Percentiles rank a stretch among this genome's conserved stretches.
Conservation (phyloP, 129 eudicot species). For the Glebionis coronaria region DNA sequence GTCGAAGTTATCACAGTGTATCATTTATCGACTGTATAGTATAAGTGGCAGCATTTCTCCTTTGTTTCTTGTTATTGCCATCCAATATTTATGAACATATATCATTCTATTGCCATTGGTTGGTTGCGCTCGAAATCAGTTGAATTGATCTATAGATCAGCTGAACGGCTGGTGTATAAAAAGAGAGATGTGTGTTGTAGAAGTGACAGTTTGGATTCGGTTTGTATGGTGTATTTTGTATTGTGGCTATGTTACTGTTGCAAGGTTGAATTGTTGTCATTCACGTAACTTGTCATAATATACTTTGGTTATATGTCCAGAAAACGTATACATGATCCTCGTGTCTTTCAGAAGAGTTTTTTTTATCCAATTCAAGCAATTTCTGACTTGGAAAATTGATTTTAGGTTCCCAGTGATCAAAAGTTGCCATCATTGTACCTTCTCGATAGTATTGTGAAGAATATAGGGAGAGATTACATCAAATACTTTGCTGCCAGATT, state of each 20-base stretch:
- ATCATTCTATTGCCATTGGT: no score
- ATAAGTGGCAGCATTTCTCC: no score
- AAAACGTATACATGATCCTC: conserved; percentile 14
- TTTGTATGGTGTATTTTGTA: neutral
- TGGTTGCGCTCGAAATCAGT: no score
- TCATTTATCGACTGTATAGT: no score
- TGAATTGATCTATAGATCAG: conserved; percentile 11
- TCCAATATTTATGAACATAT: no score
- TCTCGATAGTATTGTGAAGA: conserved; percentile 95
- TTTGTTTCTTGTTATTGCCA: no score
- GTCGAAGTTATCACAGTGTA: neutral
- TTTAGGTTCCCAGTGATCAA: conserved; percentile 93
- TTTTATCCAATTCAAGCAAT: conserved; percentile 16
- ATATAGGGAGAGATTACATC: conserved; percentile 90
- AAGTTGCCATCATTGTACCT: conserved; percentile 94
- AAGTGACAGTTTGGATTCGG: conserved; percentile 2
- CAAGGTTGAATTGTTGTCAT: conserved; percentile 3
- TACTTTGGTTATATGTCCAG: neutral
- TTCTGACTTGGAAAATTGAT: conserved; percentile 34
- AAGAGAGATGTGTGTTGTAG: conserved; percentile 6
- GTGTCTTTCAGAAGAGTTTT: conserved; percentile 13
- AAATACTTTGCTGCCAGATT: conserved; percentile 70
- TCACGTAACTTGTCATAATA: neutral
- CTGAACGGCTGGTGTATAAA: conserved; percentile 10
- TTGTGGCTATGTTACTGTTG: conserved; percentile 7